Evolutionary conservation across 2,329 filamentous ascomycete genomes (phyloP), one percentile per base, ranked within the genome.

Genomic region (Aspergillus sergii): DNA sequence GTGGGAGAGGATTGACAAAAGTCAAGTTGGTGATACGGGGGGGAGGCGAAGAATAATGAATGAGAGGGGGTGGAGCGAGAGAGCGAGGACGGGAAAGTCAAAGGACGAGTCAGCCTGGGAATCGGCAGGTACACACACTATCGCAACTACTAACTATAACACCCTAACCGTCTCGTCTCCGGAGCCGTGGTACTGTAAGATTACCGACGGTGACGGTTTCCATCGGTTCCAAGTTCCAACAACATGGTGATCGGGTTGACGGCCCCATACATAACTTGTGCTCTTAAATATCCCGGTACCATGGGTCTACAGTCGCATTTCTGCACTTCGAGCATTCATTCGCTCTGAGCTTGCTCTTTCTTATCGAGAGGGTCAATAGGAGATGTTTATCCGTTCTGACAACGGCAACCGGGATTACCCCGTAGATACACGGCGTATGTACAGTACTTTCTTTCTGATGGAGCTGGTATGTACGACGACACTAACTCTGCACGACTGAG

Each of bases 401-500:
- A 7, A 19, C 21, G 10, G 8, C 23, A 21, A 39, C 21, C 48
- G 57, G 57, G 23, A 34, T 57, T 30, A 34, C 48, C 28, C 48
- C 48, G 10, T 32, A 10, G 48, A 51, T 51, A 51, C 48, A 51
- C 28, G 4, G 4, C 19, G 32, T 60, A 45, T 36, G 34, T 32
- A 45, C 21, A 39, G 30, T 61, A 32, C 50, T 54, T 26, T 57
- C 50, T 32, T 26, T 59, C 50, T 32, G 12, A 41, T n/a, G 9
- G 19, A 39, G 19, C 41, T 26, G 32, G 51, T 59, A 32, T 53
- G 61, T 59, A 45, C n/a, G n/a, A 58, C 32, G 43, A 6, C 57
- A 60, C 59, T 61, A 57, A 61, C 32, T 30, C 62, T 57, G 64
- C 66, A 59, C 62, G 58, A 66, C 60, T 55, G 64, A 65, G 65